Evolutionary conservation across 495 filamentous ascomycete genomes (phyloP), one percentile per base, ranked within the genome.

Genomic region (Aspergillus saccharolyticus): DNA sequence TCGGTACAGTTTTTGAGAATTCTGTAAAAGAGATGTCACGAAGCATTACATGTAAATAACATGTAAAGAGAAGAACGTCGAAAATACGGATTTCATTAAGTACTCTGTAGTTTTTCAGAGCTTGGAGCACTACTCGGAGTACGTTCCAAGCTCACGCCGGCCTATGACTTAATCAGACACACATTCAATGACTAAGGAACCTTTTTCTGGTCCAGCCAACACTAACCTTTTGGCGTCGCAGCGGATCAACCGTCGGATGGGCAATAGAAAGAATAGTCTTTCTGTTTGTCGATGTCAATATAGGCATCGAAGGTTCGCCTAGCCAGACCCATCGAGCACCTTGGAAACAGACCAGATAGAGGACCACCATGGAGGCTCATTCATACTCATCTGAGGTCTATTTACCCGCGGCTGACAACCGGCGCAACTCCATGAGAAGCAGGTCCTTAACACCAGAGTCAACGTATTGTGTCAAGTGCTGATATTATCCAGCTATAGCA

Each of bases 361-460:
- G 22, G n/a, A 8, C 17, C 52, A 44, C 17, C 28, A 61, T 73
- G 71, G 63, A 64, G 52, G 60, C 62, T 43, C 56, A 54, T 47
- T 30, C 46, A 18, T 61, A 56, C 19, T 42, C 50, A 19, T 66
- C 66, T 48, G 67, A 63, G 42, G 54, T 62, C 30, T 61, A 63
- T 14, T 66, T 59, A 28, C 51, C 64, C 66, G 63, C 74, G 67
- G 48, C 59, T 33, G 63, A 62, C 20, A 44, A 63, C 42, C 80
- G 87, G 22, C 81, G 89, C 44, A 81, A 82, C 54, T 89, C 89
- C 30, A 88, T 90, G 69, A 78, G 86, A 67, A 96, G 91, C 80
- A 89, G 80, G 83, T 86, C 55, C 18, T 24, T 61, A 54, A 46
- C 3, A 44, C 46, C 25, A 28, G 8, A 42, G 51, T 44, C 4